Evolutionary conservation across 2,329 filamentous ascomycete species (phyloP).

Genomic region (Phaeomoniella chlamydospora): DNA sequence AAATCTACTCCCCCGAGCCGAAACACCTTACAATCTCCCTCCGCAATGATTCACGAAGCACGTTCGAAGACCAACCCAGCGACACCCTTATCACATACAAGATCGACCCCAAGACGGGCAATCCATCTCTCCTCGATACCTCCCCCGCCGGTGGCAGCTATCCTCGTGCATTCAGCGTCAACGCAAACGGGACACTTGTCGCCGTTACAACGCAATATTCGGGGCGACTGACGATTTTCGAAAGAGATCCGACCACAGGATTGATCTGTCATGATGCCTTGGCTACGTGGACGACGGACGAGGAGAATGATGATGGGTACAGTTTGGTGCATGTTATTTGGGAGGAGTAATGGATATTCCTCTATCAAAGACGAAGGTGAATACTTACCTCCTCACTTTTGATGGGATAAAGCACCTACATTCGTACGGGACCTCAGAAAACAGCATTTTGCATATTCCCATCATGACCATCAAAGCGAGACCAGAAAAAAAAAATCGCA

Average conservation of each 20-base stretch:
- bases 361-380: too few relatives aligned
- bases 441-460: too few relatives aligned
- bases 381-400: too few relatives aligned
- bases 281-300: background rate
- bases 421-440: too few relatives aligned
- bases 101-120: background rate
- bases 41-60: background rate
- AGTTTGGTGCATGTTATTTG: background rate
- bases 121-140: slow-evolving; percentile 32
- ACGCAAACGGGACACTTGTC: slow-evolving; percentile 46
- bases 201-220: slow-evolving; percentile 52
- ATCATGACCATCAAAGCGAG: too few relatives aligned
- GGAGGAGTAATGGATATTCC: background rate
- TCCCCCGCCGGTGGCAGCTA: slow-evolving; percentile 49
- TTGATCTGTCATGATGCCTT: slow-evolving; percentile 27
- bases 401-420: too few relatives aligned
- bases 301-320: background rate
- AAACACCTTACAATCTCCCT: background rate
- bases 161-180: slow-evolving; percentile 56
- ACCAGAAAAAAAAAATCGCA: too few relatives aligned
- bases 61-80: background rate
- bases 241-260: slow-evolving; percentile 45
- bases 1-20: background rate
- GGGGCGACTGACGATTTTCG: slow-evolving; percentile 45
- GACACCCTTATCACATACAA: background rate